These are phyloP conservation scores for Mycosphaerelloides madeirae DNA, from an alignment of 2,329 filamentous ascomycete species.

Conservation along the genomic window DNA sequence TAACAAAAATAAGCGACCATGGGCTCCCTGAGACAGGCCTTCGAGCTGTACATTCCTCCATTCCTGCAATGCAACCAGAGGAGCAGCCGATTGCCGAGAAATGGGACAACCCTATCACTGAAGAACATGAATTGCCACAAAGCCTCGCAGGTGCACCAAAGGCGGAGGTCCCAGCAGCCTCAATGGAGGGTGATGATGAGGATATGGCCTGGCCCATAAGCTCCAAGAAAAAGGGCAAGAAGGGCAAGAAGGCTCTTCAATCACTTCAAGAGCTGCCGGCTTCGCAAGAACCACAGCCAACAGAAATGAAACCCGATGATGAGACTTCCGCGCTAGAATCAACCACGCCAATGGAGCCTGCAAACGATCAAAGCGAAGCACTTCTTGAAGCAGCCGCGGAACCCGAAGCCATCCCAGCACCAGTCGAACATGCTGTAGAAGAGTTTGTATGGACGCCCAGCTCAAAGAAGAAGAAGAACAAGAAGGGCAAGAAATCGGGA, in stretches of 20 bases:
- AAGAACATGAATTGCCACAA: too few species aligned
- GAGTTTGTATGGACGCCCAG: constrained; percentile 6
- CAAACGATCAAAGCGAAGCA: background rate
- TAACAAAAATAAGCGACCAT: too few species aligned
- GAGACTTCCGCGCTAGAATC: background rate
- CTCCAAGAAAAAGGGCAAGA: constrained; percentile 29
- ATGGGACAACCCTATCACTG: too few species aligned
- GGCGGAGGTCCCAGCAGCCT: too few species aligned
- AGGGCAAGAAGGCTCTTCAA: constrained; percentile 4
- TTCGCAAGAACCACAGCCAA: background rate
- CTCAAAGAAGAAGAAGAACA: constrained; percentile 20
- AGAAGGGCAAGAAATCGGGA: constrained; percentile 5
- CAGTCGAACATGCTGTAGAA: constrained; percentile 4
- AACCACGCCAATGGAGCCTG: background rate
- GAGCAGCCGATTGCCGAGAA: too few species aligned
- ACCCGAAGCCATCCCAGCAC: background rate
- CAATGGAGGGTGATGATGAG: too few species aligned
- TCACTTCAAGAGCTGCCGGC: background rate
- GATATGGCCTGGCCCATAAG: too few species aligned
- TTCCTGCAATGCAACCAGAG: too few species aligned
- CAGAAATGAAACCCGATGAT: background rate
- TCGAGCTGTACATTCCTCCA: too few species aligned
- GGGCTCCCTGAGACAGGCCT: too few species aligned
- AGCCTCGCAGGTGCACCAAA: too few species aligned
- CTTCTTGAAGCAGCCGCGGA: background rate